Evolutionary conservation across 2,329 filamentous ascomycete species (phyloP).

Genomic region (Geosmithia putterillii): DNA sequence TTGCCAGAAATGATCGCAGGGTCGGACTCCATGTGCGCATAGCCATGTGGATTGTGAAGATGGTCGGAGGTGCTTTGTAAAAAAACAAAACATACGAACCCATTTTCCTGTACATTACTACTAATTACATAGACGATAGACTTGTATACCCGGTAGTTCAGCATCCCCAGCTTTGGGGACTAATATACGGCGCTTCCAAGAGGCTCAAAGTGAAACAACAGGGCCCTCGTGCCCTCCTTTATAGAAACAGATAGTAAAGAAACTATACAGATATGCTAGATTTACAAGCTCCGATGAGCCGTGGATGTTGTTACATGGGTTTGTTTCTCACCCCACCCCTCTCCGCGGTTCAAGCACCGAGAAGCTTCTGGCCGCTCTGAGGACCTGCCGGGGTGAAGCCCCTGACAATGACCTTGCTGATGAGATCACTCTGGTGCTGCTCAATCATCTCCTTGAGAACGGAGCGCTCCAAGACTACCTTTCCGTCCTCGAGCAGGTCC

Average conservation of each 20-base stretch:
- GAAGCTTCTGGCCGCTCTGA: constrained; percentile 24
- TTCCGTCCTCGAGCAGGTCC: constrained; percentile 74
- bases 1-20: constrained; percentile 67
- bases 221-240: neutral
- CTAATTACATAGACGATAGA: neutral
- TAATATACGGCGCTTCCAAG: too few relatives aligned
- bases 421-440: constrained; percentile 57
- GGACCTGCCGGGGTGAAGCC: constrained; percentile 21
- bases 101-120: neutral
- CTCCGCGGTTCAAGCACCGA: constrained; percentile 8
- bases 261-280: constrained; percentile 1
- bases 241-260: neutral
- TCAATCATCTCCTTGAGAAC: constrained; percentile 67
- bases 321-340: neutral
- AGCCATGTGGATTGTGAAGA: constrained; percentile 86
- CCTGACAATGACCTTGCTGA: constrained; percentile 31
- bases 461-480: constrained; percentile 73
- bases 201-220: neutral
- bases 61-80: constrained; percentile 78
- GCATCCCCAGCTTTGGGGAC: too few relatives aligned
- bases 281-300: neutral
- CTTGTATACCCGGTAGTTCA: constrained; percentile 2
- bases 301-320: neutral
- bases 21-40: constrained; percentile 76
- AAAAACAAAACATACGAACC: neutral